Percentiles rank a stretch among this genome's conserved stretches.
These are phyloP conservation scores for Acanthamoeba lenticulata DNA, from an alignment of 208 protist species.

Conservation along the genomic window DNA sequence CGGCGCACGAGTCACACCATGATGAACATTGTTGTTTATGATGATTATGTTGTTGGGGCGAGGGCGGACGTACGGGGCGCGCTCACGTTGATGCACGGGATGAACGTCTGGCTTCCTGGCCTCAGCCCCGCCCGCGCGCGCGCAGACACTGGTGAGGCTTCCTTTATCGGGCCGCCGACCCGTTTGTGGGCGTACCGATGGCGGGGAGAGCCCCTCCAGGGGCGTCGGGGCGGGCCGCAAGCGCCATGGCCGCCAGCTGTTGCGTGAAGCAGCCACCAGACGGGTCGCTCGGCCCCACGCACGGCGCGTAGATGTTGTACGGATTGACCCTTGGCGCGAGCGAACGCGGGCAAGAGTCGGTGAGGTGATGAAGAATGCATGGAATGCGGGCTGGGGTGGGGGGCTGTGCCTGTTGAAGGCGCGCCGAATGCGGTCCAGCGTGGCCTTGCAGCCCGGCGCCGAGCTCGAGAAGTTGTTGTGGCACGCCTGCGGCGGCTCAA, in stretches of 20 bases:
- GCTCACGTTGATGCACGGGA: slow-evolving; percentile 71
- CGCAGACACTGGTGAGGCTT: no score
- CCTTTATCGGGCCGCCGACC: no score
- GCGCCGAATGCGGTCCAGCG: neutral
- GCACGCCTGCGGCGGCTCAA: neutral
- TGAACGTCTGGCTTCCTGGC: slow-evolving; percentile 50
- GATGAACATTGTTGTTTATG: neutral
- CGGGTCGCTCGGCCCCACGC: neutral
- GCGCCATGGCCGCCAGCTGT: neutral
- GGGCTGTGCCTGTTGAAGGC: neutral
- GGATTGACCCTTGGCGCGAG: slow-evolving; percentile 69
- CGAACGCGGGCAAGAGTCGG: no score
- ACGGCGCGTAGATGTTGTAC: slow-evolving; percentile 70
- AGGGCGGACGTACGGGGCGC: neutral
- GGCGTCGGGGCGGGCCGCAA: neutral
- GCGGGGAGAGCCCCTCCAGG: neutral
- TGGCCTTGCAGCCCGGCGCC: neutral
- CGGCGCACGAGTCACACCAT: neutral
- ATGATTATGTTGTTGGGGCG: neutral
- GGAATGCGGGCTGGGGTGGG: neutral
- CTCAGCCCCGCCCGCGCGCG: no score
- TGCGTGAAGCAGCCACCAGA: slow-evolving; percentile 4
- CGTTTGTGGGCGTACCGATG: neutral
- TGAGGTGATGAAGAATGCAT: neutral
- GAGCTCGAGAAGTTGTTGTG: neutral